Evolutionary conservation across 1,284 basidiomycete genomes (phyloP).

Genomic region (Spongiforma sp.): DNA sequence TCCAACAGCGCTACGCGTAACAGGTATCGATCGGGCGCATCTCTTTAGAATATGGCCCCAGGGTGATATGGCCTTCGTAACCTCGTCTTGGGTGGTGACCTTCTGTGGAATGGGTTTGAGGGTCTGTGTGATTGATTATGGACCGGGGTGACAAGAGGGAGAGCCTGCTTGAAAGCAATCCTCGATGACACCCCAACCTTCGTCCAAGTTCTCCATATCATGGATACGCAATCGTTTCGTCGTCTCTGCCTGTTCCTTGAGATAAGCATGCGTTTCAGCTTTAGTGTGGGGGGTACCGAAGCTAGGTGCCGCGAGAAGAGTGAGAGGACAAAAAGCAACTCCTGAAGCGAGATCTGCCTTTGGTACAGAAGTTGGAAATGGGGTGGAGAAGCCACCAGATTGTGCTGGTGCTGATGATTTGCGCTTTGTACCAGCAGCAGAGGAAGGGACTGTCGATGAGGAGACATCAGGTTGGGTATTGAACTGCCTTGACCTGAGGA

Average conservation of each 20-base stretch:
- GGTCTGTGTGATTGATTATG: constrained; percentile 29
- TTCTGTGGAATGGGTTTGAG: constrained; percentile 43
- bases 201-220: constrained; percentile 52
- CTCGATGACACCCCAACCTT: constrained; percentile 46
- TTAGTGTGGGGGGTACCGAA: constrained; percentile 63
- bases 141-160: constrained; percentile 30
- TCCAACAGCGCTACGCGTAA: no score
- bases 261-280: constrained; percentile 65
- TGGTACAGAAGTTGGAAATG: constrained; percentile 52
- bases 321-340: constrained; percentile 62
- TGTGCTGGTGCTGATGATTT: constrained; percentile 55
- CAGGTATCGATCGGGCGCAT: constrained; percentile 66
- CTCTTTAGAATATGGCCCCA: constrained; percentile 75
- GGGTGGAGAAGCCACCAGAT: constrained; percentile 44
- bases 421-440: constrained; percentile 63
- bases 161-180: constrained; percentile 39
- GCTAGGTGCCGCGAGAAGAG: constrained; percentile 63
- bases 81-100: constrained; percentile 50
- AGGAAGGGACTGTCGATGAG: constrained; percentile 27
- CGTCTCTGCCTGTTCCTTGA: constrained; percentile 67
- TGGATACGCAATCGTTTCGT: constrained; percentile 67
- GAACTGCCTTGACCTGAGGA: constrained; percentile 39
- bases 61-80: constrained; percentile 71
- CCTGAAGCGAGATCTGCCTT: constrained; percentile 36
- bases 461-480: constrained; percentile 17